Evolutionary conservation across 192 early-diverging fungal species (phyloP).

Genomic region (Coemansia sp.): DNA sequence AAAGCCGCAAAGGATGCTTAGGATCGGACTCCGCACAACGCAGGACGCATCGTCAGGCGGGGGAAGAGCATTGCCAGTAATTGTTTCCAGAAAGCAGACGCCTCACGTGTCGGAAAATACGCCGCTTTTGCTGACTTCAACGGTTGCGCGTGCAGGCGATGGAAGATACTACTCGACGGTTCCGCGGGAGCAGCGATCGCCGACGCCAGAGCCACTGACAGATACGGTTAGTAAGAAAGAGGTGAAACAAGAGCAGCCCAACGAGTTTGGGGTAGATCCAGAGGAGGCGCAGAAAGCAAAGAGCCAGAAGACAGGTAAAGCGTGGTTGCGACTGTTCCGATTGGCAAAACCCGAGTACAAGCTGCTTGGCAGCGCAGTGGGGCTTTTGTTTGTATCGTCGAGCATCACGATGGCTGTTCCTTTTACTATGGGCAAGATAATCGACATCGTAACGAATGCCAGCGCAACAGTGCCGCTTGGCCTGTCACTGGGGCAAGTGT

Average conservation of each 20-base stretch:
- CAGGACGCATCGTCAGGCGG: constrained; percentile 1
- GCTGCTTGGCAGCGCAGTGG: constrained; percentile 57
- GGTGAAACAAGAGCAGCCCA: neutral
- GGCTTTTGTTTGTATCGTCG: constrained; percentile 60
- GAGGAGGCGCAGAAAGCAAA: constrained; percentile 12
- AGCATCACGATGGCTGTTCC: constrained; percentile 65
- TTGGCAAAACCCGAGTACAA: constrained; percentile 49
- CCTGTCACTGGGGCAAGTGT: constrained; percentile 56
- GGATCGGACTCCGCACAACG: neutral
- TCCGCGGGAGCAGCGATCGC: constrained; percentile 7
- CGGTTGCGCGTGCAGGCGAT: constrained; percentile 4
- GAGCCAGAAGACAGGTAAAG: constrained; percentile 16
- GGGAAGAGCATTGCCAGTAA: neutral
- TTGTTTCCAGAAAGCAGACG: neutral
- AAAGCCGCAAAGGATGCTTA: neutral
- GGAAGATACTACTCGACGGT: constrained; percentile 45
- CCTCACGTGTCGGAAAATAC: neutral
- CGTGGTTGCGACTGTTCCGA: constrained; percentile 50
- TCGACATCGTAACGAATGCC: constrained; percentile 63
- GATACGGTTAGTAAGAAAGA: neutral
- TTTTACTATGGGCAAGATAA: constrained; percentile 68
- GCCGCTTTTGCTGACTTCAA: neutral
- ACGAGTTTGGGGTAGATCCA: constrained; percentile 26
- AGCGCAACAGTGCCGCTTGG: constrained; percentile 48
- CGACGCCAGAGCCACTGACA: constrained; percentile 7